Evolutionary conservation across 352 stramenopile species (phyloP).

Genomic region (Globisporangium alternatum): DNA sequence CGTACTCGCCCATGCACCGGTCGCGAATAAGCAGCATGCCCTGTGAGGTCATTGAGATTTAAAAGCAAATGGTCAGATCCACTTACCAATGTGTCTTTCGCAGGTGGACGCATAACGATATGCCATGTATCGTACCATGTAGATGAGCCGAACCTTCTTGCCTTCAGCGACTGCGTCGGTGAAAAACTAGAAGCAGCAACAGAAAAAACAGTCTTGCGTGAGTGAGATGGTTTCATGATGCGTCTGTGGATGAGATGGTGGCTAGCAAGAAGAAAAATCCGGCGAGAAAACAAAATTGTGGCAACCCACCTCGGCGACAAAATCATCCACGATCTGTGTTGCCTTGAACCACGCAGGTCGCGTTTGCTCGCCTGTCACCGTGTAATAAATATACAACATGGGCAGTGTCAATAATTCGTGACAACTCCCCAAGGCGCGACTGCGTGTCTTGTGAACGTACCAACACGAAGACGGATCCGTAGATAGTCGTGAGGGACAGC

Average conservation of each 20-base stretch:
- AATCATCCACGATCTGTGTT: constrained; percentile 63
- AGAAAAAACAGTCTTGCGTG: background rate
- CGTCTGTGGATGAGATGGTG: background rate
- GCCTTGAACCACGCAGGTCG: constrained; percentile 58
- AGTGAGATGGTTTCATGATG: too few relatives aligned
- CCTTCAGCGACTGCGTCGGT: constrained; percentile 39
- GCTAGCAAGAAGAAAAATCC: background rate
- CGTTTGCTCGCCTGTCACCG: constrained; percentile 38
- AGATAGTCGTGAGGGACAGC: constrained; percentile 44
- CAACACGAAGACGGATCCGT: constrained; percentile 56
- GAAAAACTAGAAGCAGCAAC: constrained; percentile 47
- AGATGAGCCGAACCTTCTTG: constrained; percentile 74
- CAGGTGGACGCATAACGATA: background rate
- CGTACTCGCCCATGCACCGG: constrained; percentile 72
- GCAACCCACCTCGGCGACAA: constrained; percentile 37
- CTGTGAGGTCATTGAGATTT: constrained; percentile 15
- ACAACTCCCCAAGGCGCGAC: background rate
- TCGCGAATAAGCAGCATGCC: constrained; percentile 66
- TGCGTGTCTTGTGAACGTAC: constrained; percentile 5
- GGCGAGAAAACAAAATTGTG: background rate
- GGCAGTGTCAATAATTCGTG: background rate
- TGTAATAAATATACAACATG: background rate
- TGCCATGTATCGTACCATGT: constrained; percentile 41
- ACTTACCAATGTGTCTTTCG: background rate
- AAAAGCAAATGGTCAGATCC: background rate